Evolutionary conservation across 2,329 filamentous ascomycete species (phyloP), one percentile per base, ranked within the genome.

Genomic region (Geoglossum cookeanum): DNA sequence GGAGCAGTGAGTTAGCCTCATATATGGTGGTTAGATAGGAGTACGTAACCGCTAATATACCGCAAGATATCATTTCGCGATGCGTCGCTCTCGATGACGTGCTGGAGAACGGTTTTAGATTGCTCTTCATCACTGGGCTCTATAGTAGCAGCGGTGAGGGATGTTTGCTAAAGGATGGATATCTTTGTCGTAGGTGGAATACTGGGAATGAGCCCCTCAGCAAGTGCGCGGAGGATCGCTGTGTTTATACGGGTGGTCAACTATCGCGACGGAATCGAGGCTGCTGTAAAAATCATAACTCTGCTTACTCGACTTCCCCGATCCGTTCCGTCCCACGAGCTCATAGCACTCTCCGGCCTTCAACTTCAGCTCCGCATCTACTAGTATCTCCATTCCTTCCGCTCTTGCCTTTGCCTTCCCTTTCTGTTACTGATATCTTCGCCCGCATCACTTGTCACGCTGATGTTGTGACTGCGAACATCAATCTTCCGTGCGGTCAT

Each of bases 301-400:
- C 6, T 8, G 65, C 75, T 67, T 68, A 84, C 81, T 91, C 3
- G 85, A 90, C 66, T 94, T 94, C 4, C 87, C 88, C 1, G 82
- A 84, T 0, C 87, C 87, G 68, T 94, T 94, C 5, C 85, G 77
- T 0, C 87, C 88, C 22, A 91, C 74, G 1, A 94, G 72, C 0
- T 86, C 87, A 72, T 94, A 94, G 60, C 85, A 77, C 51, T 81
- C 75, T 0, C 85, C 83, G 55, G 81, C 78, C 61, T 91, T 86
- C 2, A 94, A 70, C 29, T 81, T 78, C 39, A 94, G 70, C 58
- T 81, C 81, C 1, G 84, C 84, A 66, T 84, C 79, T 8, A 73
- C 74, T 2, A 94, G 73, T 4, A 94, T 78, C 66, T 92, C 87
- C 66, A 74, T 39, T 63, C 72, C 67, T 64, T 76, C 60, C 64